Base-by-base conservation (phyloP, 108 stramenopile genomes). In the Cyclotella kingstonii region DNA sequence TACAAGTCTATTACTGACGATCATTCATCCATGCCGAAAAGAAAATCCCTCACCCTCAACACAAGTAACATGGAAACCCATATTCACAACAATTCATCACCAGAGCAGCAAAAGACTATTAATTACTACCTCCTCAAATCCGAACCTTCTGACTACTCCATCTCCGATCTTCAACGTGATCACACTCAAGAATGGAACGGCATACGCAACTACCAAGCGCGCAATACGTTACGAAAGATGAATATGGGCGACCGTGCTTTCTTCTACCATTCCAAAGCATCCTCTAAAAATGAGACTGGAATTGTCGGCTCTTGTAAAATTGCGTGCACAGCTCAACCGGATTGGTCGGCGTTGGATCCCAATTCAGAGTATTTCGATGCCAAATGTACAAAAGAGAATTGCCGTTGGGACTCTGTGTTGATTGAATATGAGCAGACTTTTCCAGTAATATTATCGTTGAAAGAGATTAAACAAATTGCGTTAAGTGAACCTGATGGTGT, bases 171-270 rank as follows among this genome's bases (percentile, higher is more conserved):
- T 12, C 44, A 72, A 50, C 31, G 41, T 5, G 49, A 71, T 36
- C 34, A 41, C 14, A 53, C 45, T 26, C 67, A 79, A 36, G 81
- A 83, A 50, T 83, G 78, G 81, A 65, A 72, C 45, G 81, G 81
- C 9, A 67, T 83, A 23, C 70, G 81, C 12, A 83, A 77, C 47
- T 83, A 68, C 61, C 65, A 76, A 66, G 81, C 81, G 21, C 81
- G 78, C 0, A 83, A 83, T 46, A 29, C 41, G 30, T 45, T 83
- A 19, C 65, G 71, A 19, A 58, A 63, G 33, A 83, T 83, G 81
- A 62, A 64, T 1, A 53, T 60, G 1, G 78, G 66, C 2, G 81
- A 79, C 41, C 60, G 60, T 34, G 68, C 62, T 17, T 82, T 78
- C 51, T 82, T 82, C 45, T 82, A 82, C 61, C 81, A 82, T 49